A percentile compares a stretch with the other conserved stretches of the same genome.
phyloP scores from a whole-genome alignment of 1,284 basidiomycete genomes.

The Tilletia horrida region DNA sequence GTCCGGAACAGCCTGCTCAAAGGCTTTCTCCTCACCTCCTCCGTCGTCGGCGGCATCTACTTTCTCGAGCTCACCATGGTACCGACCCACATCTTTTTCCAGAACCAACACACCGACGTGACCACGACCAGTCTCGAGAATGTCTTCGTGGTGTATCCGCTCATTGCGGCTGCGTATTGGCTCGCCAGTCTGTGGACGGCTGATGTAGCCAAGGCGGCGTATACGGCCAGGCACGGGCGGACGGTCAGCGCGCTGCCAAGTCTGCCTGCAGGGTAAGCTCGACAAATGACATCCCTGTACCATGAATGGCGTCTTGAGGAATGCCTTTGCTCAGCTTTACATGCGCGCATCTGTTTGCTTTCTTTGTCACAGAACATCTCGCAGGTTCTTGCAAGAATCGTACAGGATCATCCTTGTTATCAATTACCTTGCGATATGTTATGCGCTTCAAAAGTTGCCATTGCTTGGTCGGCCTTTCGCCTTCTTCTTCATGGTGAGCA shows the following conservation, averaged over 20 bases:
- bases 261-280: neutral
- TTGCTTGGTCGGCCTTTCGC: slow-evolving; percentile 39
- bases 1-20: slow-evolving; percentile 46
- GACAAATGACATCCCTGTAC: too few species aligned
- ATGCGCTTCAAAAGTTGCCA: slow-evolving; percentile 39
- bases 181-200: slow-evolving; percentile 50
- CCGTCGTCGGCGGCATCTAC: slow-evolving; percentile 42
- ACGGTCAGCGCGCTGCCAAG: slow-evolving; percentile 7
- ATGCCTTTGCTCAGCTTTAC: too few species aligned
- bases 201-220: slow-evolving; percentile 49
- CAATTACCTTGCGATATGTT: slow-evolving; percentile 44
- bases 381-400: slow-evolving; percentile 38
- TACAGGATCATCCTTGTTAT: slow-evolving; percentile 43
- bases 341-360: neutral
- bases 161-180: slow-evolving; percentile 48
- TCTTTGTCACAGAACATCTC: slow-evolving; percentile 24
- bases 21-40: slow-evolving; percentile 44
- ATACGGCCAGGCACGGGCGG: slow-evolving; percentile 30
- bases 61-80: slow-evolving; percentile 51
- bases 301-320: too few species aligned
- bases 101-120: slow-evolving; percentile 4
- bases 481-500: slow-evolving; percentile 44
- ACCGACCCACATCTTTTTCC: slow-evolving; percentile 40
- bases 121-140: slow-evolving; percentile 20
- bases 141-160: slow-evolving; percentile 52